Percentiles rank a stretch among this genome's conserved stretches.
Conservation (phyloP, 345 rosid species). For the Excoecaria agallocha region DNA sequence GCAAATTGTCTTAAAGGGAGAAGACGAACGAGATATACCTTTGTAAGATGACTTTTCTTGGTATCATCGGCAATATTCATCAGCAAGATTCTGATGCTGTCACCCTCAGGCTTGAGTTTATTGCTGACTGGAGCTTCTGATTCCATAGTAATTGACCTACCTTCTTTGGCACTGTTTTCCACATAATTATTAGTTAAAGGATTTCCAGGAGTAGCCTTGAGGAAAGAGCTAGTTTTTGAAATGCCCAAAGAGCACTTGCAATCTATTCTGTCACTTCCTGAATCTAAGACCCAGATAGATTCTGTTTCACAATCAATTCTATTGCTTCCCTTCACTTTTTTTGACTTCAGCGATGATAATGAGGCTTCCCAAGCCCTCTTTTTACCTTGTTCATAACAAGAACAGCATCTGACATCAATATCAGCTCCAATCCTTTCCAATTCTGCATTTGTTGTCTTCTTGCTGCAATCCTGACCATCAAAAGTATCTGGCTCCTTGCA, state of each 20-base stretch:
- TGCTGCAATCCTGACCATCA: conserved; percentile 28
- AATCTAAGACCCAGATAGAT: conserved; percentile 19
- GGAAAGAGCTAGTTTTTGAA: conserved; percentile 22
- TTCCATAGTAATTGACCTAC: conserved; percentile 16
- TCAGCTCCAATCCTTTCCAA: conserved; percentile 25
- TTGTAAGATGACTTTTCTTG: conserved; percentile 57
- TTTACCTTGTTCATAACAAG: conserved; percentile 36
- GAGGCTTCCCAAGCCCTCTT: conserved; percentile 77
- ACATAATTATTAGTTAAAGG: conserved; percentile 23
- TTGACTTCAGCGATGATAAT: conserved; percentile 65
- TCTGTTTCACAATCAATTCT: conserved; percentile 31
- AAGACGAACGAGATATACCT: conserved; percentile 39
- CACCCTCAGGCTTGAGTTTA: conserved; percentile 30
- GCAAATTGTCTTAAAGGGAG: neutral
- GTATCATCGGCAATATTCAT: conserved; percentile 72
- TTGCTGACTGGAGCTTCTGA: conserved; percentile 22
- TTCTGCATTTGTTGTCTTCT: conserved; percentile 29
- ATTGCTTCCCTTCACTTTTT: conserved; percentile 66
- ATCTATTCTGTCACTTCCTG: conserved; percentile 26
- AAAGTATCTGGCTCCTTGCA: conserved; percentile 17
- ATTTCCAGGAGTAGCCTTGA: conserved; percentile 27
- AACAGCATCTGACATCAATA: conserved; percentile 33
- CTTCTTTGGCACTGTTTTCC: conserved; percentile 29
- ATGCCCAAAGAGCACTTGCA: conserved; percentile 27
- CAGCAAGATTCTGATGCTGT: conserved; percentile 55